These are phyloP conservation scores for Helianthus annuus DNA, from an alignment of 129 eudicot genomes.

Conservation along the genomic window HanXRQr2.0-SUNRISE NC_035438.2:73628889-73629388, in stretches of 20 bases:
- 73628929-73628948: too few species aligned
- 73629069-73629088: not conserved
- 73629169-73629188: slow-evolving; percentile 6
- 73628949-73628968: too few species aligned
- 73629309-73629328: slow-evolving; percentile 22
- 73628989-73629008: too few species aligned
- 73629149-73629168: slow-evolving; percentile 11
- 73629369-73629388: slow-evolving; percentile 5
- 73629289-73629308: slow-evolving; percentile 27
- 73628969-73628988: too few species aligned
- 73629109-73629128: slow-evolving; percentile 4
- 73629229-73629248: slow-evolving; percentile 34
- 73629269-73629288: slow-evolving; percentile 30
- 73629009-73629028: too few species aligned
- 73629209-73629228: slow-evolving; percentile 37
- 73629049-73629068: not conserved
- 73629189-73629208: slow-evolving; percentile 23
- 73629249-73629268: slow-evolving; percentile 23
- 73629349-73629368: slow-evolving; percentile 2
- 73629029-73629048: not conserved
- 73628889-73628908: too few species aligned
- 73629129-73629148: not conserved
- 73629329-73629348: slow-evolving; percentile 21
- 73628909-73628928: too few species aligned
- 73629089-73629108: not conserved